phyloP scores from a whole-genome alignment of 179 eudicot species.

The Nepenthes alata region DNA sequence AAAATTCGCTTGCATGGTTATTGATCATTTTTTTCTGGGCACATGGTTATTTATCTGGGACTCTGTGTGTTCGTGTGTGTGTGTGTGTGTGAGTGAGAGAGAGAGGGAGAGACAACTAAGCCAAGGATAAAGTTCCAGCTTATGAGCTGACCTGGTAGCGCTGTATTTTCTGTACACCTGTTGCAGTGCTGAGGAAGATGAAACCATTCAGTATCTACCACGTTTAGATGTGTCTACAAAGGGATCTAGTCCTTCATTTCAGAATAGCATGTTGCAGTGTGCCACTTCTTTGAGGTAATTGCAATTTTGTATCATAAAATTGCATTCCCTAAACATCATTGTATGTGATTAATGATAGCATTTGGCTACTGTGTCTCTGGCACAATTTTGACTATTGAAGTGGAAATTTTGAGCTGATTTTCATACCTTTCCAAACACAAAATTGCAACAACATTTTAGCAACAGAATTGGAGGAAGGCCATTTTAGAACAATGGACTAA shows the following conservation, averaged over 20 bases:
- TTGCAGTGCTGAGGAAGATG: conserved; percentile 79
- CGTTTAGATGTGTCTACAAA: conserved; percentile 52
- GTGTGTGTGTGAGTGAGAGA: too few species aligned
- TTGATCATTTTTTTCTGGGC: too few species aligned
- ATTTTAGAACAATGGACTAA: conserved; percentile 89
- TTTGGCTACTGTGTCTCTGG: conserved; percentile 8
- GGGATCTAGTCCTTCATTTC: conserved; percentile 58
- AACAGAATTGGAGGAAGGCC: conserved; percentile 82
- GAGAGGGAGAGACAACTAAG: too few species aligned
- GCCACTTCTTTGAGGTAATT: conserved; percentile 55
- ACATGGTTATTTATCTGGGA: too few species aligned
- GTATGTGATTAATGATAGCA: not conserved
- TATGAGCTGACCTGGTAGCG: not conserved
- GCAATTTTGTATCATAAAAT: not conserved
- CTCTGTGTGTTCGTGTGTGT: too few species aligned
- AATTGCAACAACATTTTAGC: conserved; percentile 75
- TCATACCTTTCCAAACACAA: conserved; percentile 47
- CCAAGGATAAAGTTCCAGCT: not conserved
- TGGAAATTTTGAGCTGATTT: conserved; percentile 16
- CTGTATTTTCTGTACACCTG: conserved; percentile 7
- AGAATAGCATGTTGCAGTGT: conserved; percentile 63
- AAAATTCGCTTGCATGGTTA: too few species aligned
- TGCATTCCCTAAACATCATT: not conserved
- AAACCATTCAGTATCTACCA: conserved; percentile 35
- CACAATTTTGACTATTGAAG: conserved; percentile 5